phyloP scores from a whole-genome alignment of 768 basidiomycete species.

The Hirschioporus abietinus region DNA sequence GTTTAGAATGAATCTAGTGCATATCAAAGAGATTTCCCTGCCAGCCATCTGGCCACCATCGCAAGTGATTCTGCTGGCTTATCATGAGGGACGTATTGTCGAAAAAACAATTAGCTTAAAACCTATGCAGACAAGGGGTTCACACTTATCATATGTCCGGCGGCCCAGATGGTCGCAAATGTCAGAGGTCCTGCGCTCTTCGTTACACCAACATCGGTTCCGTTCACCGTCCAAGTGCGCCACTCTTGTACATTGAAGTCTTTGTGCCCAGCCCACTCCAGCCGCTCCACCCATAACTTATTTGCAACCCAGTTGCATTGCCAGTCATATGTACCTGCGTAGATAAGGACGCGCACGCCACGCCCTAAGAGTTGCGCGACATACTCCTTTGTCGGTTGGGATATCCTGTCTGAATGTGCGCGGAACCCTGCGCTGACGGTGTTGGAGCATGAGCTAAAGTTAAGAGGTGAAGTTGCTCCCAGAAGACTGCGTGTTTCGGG shows the following conservation, averaged over 20 bases:
- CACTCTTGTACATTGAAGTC: slow-evolving; percentile 43
- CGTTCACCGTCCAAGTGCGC: slow-evolving; percentile 54
- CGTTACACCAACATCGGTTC: slow-evolving; percentile 47
- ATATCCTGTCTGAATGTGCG: slow-evolving; percentile 51
- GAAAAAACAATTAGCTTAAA: slow-evolving; percentile 9
- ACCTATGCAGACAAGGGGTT: background rate
- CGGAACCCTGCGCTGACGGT: slow-evolving; percentile 47
- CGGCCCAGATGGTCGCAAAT: slow-evolving; percentile 59
- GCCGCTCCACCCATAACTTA: slow-evolving; percentile 64
- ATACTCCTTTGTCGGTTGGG: slow-evolving; percentile 54
- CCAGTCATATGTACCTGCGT: slow-evolving; percentile 74
- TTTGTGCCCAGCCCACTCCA: slow-evolving; percentile 65
- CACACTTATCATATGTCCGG: slow-evolving; percentile 56
- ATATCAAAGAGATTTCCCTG: slow-evolving; percentile 31
- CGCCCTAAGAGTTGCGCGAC: slow-evolving; percentile 68
- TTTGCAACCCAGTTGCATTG: slow-evolving; percentile 79
- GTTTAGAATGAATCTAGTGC: too few relatives aligned
- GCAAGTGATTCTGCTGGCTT: slow-evolving; percentile 58
- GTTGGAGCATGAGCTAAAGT: slow-evolving; percentile 54
- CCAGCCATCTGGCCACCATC: slow-evolving; percentile 65
- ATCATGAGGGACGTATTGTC: slow-evolving; percentile 57
- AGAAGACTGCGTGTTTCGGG: slow-evolving; percentile 38
- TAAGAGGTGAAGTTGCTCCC: slow-evolving; percentile 41
- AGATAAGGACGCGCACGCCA: slow-evolving; percentile 66
- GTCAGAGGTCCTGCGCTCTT: slow-evolving; percentile 54